phyloP scores from a whole-genome alignment of 2,329 filamentous ascomycete genomes.

The Epicoccum nigrum region DNA sequence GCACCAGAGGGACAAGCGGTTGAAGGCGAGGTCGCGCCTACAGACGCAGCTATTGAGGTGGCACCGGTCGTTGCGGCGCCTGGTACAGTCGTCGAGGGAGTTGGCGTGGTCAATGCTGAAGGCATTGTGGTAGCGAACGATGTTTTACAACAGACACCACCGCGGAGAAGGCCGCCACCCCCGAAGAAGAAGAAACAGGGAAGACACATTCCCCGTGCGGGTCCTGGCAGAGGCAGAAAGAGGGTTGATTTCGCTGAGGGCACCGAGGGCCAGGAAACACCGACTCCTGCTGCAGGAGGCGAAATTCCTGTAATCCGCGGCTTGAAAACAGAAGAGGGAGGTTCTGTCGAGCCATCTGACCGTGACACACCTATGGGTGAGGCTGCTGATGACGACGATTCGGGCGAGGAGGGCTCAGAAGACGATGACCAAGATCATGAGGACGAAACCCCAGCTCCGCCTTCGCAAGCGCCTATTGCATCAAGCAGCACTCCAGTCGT shows the following conservation, averaged over 20 bases:
- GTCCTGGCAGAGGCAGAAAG: slow-evolving; percentile 80
- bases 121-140: slow-evolving; percentile 62
- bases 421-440: slow-evolving; percentile 57
- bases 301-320: slow-evolving; percentile 34
- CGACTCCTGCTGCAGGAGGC: slow-evolving; percentile 29
- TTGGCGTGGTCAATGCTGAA: slow-evolving; percentile 65
- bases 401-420: slow-evolving; percentile 53
- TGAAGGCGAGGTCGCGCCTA: slow-evolving; percentile 78
- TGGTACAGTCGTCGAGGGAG: slow-evolving; percentile 64
- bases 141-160: slow-evolving; percentile 55
- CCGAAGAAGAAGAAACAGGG: slow-evolving; percentile 76
- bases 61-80: slow-evolving; percentile 57
- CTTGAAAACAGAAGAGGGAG: slow-evolving; percentile 48
- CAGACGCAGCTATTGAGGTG: slow-evolving; percentile 56
- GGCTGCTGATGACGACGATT: slow-evolving; percentile 53
- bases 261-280: slow-evolving; percentile 44
- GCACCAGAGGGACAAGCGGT: slow-evolving; percentile 79
- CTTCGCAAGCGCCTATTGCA: slow-evolving; percentile 30
- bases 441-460: slow-evolving; percentile 52
- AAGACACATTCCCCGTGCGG: slow-evolving; percentile 72
- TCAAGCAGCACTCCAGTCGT: slow-evolving; percentile 18
- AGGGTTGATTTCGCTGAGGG: slow-evolving; percentile 66
- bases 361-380: slow-evolving; percentile 52
- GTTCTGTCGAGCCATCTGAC: slow-evolving; percentile 46
- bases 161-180: slow-evolving; percentile 71